Conservation (phyloP, 2,329 filamentous ascomycete genomes). For the Microsporum canis region DNA sequence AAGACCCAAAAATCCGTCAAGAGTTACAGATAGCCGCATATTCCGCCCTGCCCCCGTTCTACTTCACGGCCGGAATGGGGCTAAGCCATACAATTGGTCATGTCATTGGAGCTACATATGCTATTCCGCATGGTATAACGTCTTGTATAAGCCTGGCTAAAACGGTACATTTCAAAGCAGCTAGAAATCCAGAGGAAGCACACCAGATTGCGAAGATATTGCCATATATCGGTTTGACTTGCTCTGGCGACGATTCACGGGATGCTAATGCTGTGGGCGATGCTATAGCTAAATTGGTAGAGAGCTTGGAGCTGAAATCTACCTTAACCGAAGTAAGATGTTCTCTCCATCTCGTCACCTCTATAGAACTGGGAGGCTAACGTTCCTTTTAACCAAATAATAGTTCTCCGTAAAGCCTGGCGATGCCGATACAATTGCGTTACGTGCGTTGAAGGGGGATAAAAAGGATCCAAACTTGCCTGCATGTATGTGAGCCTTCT, state of each 20-base stretch:
- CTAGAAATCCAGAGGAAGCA: conserved; percentile 9
- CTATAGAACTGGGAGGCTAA: neutral
- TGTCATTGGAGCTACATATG: conserved; percentile 13
- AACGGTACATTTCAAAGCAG: conserved; percentile 12
- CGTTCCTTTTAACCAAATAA: neutral
- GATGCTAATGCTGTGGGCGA: conserved; percentile 11
- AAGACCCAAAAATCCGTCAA: conserved; percentile 13
- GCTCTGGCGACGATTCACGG: conserved; percentile 14
- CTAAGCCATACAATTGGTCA: conserved; percentile 14
- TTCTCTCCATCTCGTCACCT: neutral
- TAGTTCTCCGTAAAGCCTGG: conserved; percentile 12
- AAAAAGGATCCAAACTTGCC: conserved; percentile 8
- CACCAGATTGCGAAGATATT: conserved; percentile 18
- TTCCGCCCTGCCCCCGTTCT: conserved; percentile 10
- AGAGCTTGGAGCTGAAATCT: conserved; percentile 6
- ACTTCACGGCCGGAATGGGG: conserved; percentile 9
- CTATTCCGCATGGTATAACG: conserved; percentile 14
- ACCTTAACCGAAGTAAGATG: conserved; percentile 10
- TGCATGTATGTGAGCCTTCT: conserved; percentile 7
- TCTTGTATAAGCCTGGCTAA: conserved; percentile 13
- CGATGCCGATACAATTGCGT: conserved; percentile 10
- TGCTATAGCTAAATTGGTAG: conserved; percentile 8
- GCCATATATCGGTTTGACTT: conserved; percentile 15
- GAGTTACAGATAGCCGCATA: conserved; percentile 11
- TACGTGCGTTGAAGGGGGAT: conserved; percentile 9